phyloP scores from a whole-genome alignment of 2,329 filamentous ascomycete genomes.

The Sporothrix globosa region DNA sequence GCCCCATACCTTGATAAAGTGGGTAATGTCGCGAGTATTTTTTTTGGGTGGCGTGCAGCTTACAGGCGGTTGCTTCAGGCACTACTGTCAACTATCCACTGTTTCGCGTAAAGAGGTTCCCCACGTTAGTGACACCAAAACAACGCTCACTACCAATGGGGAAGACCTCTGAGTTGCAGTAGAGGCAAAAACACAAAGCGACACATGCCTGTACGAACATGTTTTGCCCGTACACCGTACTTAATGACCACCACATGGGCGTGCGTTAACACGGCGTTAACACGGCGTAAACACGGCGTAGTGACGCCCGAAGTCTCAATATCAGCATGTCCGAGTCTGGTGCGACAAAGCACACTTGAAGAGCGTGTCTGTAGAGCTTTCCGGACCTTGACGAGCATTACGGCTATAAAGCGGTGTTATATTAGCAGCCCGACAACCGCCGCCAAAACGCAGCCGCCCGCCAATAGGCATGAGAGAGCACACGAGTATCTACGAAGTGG shows the following conservation, averaged over 20 bases:
- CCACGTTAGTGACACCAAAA: neutral
- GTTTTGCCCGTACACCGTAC: neutral
- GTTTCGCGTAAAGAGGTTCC: conserved; percentile 21
- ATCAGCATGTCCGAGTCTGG: neutral
- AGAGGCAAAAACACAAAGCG: neutral
- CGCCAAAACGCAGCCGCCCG: neutral
- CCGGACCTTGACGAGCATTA: neutral
- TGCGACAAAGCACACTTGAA: neutral
- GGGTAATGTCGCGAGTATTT: conserved; percentile 7
- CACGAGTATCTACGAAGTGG: too few species aligned
- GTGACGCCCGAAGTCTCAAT: neutral
- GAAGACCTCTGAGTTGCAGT: neutral
- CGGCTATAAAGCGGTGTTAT: neutral
- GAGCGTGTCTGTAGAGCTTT: neutral
- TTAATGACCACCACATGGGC: neutral
- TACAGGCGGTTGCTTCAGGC: neutral
- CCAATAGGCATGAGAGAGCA: neutral
- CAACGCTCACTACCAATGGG: too few species aligned
- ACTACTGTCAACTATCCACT: neutral
- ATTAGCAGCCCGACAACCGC: neutral
- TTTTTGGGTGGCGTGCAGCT: conserved; percentile 2
- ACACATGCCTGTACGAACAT: too few species aligned
- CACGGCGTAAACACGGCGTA: neutral
- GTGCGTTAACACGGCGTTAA: neutral
- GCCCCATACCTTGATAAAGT: neutral